Conservation (phyloP, 1,139 yeast species). For the Blastobotrys indianensis region DNA sequence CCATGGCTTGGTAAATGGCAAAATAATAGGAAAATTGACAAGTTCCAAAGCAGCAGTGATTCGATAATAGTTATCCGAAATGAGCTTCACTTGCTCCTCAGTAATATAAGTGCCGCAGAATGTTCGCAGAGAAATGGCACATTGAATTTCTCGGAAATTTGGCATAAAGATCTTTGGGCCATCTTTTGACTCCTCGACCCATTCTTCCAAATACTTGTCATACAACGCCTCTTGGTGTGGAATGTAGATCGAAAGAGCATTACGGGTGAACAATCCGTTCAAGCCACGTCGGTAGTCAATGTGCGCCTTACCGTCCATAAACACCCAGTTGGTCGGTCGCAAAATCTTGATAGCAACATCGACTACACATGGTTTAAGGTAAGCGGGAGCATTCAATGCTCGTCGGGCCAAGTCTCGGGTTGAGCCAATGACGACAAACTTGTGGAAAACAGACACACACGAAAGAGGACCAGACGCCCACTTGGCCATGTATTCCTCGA, state of each 20-base stretch:
- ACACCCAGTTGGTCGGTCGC: slow-evolving; percentile 96
- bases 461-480: slow-evolving; percentile 94
- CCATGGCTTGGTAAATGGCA: slow-evolving; percentile 97
- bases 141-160: slow-evolving; percentile 89
- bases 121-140: slow-evolving; percentile 87
- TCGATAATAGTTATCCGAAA: slow-evolving; percentile 86
- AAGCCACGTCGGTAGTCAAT: slow-evolving; percentile 86
- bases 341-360: slow-evolving; percentile 91
- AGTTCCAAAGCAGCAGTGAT: slow-evolving; percentile 94
- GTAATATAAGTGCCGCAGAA: slow-evolving; percentile 95
- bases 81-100: slow-evolving; percentile 75
- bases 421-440: slow-evolving; percentile 93
- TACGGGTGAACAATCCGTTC: slow-evolving; percentile 80
- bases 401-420: slow-evolving; percentile 87
- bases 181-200: slow-evolving; percentile 51
- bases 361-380: slow-evolving; percentile 94
- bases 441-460: slow-evolving; percentile 96
- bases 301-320: slow-evolving; percentile 91
- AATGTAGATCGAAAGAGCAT: slow-evolving; percentile 75
- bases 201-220: slow-evolving; percentile 69
- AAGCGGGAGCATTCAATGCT: slow-evolving; percentile 75
- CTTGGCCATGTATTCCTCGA: slow-evolving; percentile 84
- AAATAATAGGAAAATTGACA: slow-evolving; percentile 92
- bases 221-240: slow-evolving; percentile 80
- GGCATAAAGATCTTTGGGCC: slow-evolving; percentile 77